Base-by-base conservation (phyloP, 2,329 filamentous ascomycete genomes). In the Hypoxylon sp. region DNA sequence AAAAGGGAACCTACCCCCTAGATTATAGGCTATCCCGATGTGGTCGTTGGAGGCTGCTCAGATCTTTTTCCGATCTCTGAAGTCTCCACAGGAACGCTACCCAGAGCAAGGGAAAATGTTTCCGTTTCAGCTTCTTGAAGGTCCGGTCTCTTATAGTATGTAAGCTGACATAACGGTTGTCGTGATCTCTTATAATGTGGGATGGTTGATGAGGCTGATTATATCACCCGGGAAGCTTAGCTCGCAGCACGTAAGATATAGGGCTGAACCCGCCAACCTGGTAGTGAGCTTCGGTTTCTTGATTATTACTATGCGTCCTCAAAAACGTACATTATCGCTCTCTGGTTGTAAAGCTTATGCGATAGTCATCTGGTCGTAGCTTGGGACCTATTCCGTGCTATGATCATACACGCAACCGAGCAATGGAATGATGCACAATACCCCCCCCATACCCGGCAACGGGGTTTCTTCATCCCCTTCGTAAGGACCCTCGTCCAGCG, bases 251-350 rank as follows among this genome's bases (percentile, higher is more conserved):
- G 46, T 20, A 40, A 30, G 45, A 37, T 27, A 40, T 59, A 57
- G 56, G 56, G 53, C 56, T 57, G 56, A 59, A 59, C 45, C 49
- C 53, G 46, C 19, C 23, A 46, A 36, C 19, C 21, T 55, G 56
- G 54, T 49, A 30, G 40, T 45, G 17, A 26, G 11, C 25, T 19
- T 27, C 13, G 37, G 38, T 27, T 19, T 41, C n/a, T n/a, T 29
- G 12, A 8, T 27, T 11, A 11, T 27, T 21, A 42, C 19, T 13
- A 25, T 17, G 12, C 9, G 19, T n/a, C n/a, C n/a, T n/a, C n/a
- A n/a, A n/a, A n/a, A n/a, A n/a, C n/a, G n/a, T n/a, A n/a, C n/a
- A n/a, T n/a, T n/a, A n/a, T n/a, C n/a, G n/a, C n/a, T n/a, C n/a
- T n/a, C n/a, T n/a, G n/a, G n/a, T n/a, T n/a, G n/a, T n/a, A n/a